phyloP scores from a whole-genome alignment of 2,329 filamentous ascomycete species.

The Beauveria brongniartii region DNA sequence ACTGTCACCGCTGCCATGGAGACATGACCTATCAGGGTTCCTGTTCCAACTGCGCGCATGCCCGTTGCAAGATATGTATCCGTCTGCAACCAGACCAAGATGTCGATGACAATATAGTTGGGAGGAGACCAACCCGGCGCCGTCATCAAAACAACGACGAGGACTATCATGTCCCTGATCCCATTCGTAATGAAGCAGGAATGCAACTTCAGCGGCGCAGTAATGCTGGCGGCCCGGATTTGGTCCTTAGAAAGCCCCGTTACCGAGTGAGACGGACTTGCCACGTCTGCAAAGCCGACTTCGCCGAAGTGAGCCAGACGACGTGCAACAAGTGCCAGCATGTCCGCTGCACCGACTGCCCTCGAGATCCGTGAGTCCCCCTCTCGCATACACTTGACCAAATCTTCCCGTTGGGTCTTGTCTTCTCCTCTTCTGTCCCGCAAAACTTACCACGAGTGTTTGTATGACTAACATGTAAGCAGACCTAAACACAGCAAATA shows the following conservation, averaged over 20 bases:
- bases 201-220: slow-evolving; percentile 54
- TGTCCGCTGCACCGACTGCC: slow-evolving; percentile 70
- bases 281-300: slow-evolving; percentile 62
- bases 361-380: slow-evolving; percentile 63
- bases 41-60: slow-evolving; percentile 71
- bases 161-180: slow-evolving; percentile 43
- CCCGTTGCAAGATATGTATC: slow-evolving; percentile 71
- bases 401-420: not conserved
- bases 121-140: slow-evolving; percentile 27
- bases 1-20: slow-evolving; percentile 73
- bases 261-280: slow-evolving; percentile 70
- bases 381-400: not conserved
- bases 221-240: slow-evolving; percentile 59
- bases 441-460: not conserved
- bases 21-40: slow-evolving; percentile 65
- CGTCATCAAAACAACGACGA: slow-evolving; percentile 48
- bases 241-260: slow-evolving; percentile 62
- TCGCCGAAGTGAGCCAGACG: slow-evolving; percentile 45
- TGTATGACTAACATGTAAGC: slow-evolving; percentile 7
- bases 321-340: slow-evolving; percentile 64
- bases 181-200: slow-evolving; percentile 37
- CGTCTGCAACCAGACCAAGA: slow-evolving; percentile 63
- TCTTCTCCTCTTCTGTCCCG: not conserved
- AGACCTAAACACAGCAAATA: slow-evolving; percentile 62
- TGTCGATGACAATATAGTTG: slow-evolving; percentile 43